phyloP scores from a whole-genome alignment of 2,329 filamentous ascomycete species.

The Botrytis hyacinthi region DNA sequence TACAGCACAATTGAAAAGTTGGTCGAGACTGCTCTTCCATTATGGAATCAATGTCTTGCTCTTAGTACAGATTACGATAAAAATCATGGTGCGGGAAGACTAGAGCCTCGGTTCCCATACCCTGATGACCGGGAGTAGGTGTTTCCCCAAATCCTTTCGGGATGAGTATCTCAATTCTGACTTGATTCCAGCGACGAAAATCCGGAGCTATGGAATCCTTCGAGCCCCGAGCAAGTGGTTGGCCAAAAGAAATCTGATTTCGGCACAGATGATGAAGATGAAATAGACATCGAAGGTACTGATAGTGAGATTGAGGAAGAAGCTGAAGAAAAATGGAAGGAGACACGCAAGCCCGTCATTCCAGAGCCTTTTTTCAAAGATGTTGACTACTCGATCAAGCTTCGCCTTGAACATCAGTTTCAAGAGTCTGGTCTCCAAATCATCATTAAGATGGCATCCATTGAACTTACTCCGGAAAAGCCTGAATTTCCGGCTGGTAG shows the following conservation, averaged over 20 bases:
- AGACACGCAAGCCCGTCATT: neutral
- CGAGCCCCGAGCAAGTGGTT: constrained; percentile 25
- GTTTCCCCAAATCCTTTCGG: constrained; percentile 18
- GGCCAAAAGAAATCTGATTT: no score
- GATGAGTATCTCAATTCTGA: constrained; percentile 15
- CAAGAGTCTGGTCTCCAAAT: constrained; percentile 51
- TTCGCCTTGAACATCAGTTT: constrained; percentile 22
- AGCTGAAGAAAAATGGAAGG: neutral
- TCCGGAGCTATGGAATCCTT: neutral
- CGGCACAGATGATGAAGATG: constrained; percentile 19
- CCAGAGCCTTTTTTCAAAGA: neutral
- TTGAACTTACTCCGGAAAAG: constrained; percentile 57
- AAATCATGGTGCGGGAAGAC: neutral
- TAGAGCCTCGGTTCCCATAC: neutral
- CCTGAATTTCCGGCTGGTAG: constrained; percentile 47
- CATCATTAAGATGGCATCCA: constrained; percentile 60
- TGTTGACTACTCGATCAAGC: neutral
- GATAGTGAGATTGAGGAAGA: constrained; percentile 12
- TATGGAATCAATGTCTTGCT: constrained; percentile 39
- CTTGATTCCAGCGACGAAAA: constrained; percentile 23
- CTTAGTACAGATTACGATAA: neutral
- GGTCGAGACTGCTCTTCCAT: constrained; percentile 38
- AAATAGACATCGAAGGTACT: constrained; percentile 21
- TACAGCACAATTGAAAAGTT: constrained; percentile 42
- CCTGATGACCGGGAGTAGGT: neutral